These are phyloP conservation scores for Phytophthora pisi DNA, from an alignment of 352 stramenopile species.

Conservation along the genomic window DNA sequence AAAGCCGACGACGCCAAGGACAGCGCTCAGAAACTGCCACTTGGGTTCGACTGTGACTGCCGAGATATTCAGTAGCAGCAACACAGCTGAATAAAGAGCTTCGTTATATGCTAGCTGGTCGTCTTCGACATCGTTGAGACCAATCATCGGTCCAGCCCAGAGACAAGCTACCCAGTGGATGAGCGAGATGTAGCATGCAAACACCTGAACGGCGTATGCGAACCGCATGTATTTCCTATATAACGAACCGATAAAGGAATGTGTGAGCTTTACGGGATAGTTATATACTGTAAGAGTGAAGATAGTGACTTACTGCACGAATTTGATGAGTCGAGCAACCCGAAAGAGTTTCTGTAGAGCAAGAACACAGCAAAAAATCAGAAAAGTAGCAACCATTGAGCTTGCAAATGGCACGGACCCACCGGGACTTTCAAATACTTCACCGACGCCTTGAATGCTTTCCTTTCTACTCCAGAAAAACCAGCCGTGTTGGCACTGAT, in stretches of 20 bases:
- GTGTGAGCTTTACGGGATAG: not conserved
- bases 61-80: slow-evolving; percentile 61
- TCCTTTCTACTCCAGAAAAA: slow-evolving; percentile 57
- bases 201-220: slow-evolving; percentile 60
- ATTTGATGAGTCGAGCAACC: slow-evolving; percentile 62
- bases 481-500: slow-evolving; percentile 34
- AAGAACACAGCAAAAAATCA: not conserved
- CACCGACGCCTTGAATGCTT: slow-evolving; percentile 65
- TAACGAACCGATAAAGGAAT: not conserved
- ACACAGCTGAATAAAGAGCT: slow-evolving; percentile 48
- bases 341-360: slow-evolving; percentile 65
- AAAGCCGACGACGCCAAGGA: slow-evolving; percentile 55
- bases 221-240: slow-evolving; percentile 70
- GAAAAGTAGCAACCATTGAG: not conserved
- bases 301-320: slow-evolving; percentile 53
- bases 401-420: slow-evolving; percentile 8
- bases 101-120: slow-evolving; percentile 56
- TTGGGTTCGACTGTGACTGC: slow-evolving; percentile 40
- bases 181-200: slow-evolving; percentile 58
- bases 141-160: slow-evolving; percentile 46
- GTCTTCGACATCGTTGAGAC: slow-evolving; percentile 32
- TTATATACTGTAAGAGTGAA: not conserved
- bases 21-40: slow-evolving; percentile 45
- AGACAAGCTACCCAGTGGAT: slow-evolving; percentile 72
- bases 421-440: slow-evolving; percentile 73